Base-by-base conservation (phyloP, 2,329 filamentous ascomycete species). In the Microcyclospora tardicrescens region DNA sequence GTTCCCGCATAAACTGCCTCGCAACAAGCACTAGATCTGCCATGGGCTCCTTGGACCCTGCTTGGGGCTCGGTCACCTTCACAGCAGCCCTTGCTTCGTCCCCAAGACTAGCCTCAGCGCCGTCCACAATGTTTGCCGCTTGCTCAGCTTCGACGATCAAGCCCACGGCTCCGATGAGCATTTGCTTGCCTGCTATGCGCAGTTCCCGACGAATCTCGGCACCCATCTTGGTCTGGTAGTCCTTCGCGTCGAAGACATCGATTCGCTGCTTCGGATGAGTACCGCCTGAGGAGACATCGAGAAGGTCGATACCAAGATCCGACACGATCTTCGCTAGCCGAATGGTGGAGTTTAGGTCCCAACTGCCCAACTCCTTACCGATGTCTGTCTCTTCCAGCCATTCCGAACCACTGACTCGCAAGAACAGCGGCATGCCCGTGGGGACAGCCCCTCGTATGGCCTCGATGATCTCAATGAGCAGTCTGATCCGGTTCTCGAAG, bases 391-490 rank as follows among this genome's bases (percentile, higher is more conserved):
- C 65, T 43, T 84, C 79, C 1, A 87, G 67, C 79, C 80, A 86
- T 52, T 87, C 83, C 0, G 76, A 79, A 0, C 77, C 79, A 15
- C 74, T 79, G 43, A 89, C 70, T 16, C 83, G 73, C 6, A 84
- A 63, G 52, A 87, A 79, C 0, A 89, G 64, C 0, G 84, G 83
- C 72, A 81, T 81, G 53, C 87, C 91, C 1, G 54, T 36, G 0
- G 52, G 51, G 10, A 58, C 59, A 30, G 59, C 58, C 37, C 52
- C 48, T 32, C 60, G 60, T 19, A 65, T 48, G 37, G 54, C 63
- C 24, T 56, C 42, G 2, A 58, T 58, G 30, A 66, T 61, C 37
- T 66, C 63, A 33, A 58, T 46, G 40, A 65, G 58, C 27, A 66
- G 40, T 8, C 63, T 58, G 1, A 61, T 53, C 35, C 63, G 62